These are phyloP conservation scores for Cajanus cajan DNA, from an alignment of 306 rosid species.

Conservation along the genomic window DNA sequence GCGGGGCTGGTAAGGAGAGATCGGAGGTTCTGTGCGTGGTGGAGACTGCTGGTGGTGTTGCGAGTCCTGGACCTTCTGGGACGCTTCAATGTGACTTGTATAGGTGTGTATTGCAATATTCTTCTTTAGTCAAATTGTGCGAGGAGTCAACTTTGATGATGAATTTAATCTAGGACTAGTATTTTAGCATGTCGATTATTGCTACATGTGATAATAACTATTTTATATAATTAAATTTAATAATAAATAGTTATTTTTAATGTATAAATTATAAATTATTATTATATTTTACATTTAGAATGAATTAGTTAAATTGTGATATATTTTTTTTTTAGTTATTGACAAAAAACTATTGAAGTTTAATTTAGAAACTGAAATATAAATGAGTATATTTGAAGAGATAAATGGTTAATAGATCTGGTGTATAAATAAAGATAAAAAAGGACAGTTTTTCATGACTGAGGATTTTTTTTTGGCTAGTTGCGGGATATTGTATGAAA, in stretches of 20 bases:
- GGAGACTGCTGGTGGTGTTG: constrained; percentile 94
- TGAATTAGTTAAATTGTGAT: background rate
- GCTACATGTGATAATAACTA: background rate
- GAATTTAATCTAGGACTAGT: background rate
- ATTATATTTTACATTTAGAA: background rate
- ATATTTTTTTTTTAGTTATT: background rate
- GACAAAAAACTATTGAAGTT: background rate
- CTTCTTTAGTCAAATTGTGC: background rate
- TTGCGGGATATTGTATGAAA: background rate
- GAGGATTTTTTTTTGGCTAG: background rate
- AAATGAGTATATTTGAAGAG: background rate
- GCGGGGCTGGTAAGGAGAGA: constrained; percentile 38
- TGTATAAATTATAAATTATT: background rate
- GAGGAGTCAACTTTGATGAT: background rate
- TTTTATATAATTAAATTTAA: background rate
- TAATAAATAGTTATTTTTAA: background rate
- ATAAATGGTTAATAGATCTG: background rate
- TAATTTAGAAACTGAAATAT: background rate
- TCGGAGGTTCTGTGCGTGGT: constrained; percentile 59
- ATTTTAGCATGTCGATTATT: background rate
- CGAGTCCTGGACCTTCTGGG: constrained; percentile 94
- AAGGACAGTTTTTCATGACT: background rate
- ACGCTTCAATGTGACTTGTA: constrained; percentile 94
- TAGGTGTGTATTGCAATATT: constrained; percentile 41
- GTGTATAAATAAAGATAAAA: background rate